Evolutionary conservation across 1,139 yeast genomes (phyloP).

Genomic region (Scheffersomyces segobiensis): DNA sequence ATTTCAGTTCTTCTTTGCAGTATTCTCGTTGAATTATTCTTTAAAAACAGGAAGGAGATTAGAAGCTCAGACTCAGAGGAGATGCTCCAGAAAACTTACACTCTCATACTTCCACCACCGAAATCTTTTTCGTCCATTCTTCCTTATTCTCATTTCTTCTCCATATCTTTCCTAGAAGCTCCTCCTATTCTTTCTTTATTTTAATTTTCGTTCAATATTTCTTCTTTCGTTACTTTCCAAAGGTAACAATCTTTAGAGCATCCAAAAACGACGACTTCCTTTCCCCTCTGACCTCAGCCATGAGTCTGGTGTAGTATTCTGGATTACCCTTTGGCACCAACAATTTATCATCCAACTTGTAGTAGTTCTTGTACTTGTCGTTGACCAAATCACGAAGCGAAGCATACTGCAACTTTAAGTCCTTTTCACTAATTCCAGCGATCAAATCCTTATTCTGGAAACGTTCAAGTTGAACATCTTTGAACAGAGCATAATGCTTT

Average conservation of each 20-base stretch:
- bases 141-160: too few species aligned
- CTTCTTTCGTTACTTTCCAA: conserved; percentile 51
- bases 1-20: too few species aligned
- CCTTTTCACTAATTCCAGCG: conserved; percentile 39
- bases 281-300: conserved; percentile 74
- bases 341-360: conserved; percentile 65
- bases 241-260: conserved; percentile 68
- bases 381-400: conserved; percentile 59
- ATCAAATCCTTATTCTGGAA: conserved; percentile 35
- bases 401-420: conserved; percentile 58
- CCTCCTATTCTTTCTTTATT: too few species aligned
- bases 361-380: conserved; percentile 64
- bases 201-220: neutral
- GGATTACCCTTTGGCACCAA: conserved; percentile 83
- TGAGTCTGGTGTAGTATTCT: conserved; percentile 66
- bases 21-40: too few species aligned
- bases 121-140: too few species aligned
- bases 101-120: too few species aligned
- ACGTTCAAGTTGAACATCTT: conserved; percentile 59
- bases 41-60: too few species aligned
- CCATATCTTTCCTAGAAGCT: too few species aligned
- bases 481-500: conserved; percentile 67
- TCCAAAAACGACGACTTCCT: conserved; percentile 63
- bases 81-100: too few species aligned
- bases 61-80: too few species aligned